Evolutionary conservation across 805 yeast genomes (phyloP).

Genomic region (Dipodascus albidus): DNA sequence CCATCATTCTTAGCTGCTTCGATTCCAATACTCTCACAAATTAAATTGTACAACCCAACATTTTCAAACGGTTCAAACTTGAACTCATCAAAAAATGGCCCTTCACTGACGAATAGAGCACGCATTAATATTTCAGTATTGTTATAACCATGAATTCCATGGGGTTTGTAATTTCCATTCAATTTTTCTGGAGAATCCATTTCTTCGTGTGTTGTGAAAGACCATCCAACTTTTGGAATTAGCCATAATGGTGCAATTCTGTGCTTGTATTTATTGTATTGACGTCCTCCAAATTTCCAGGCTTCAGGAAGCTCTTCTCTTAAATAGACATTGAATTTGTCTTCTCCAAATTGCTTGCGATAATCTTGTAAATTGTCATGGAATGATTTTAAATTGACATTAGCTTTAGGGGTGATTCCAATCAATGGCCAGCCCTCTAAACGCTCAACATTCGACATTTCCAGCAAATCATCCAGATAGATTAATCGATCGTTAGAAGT

Average conservation of each 20-base stretch:
- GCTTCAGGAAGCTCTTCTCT: conserved; percentile 43
- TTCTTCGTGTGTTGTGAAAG: conserved; percentile 49
- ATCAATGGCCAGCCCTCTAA: conserved; percentile 80
- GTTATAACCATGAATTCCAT: conserved; percentile 80
- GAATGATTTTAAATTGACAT: conserved; percentile 33
- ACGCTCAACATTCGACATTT: conserved; percentile 42
- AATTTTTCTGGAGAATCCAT: conserved; percentile 33
- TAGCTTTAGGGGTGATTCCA: conserved; percentile 52
- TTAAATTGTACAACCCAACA: conserved; percentile 57
- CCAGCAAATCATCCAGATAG: conserved; percentile 61
- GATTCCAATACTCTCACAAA: conserved; percentile 52
- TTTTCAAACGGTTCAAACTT: conserved; percentile 57
- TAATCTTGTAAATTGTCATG: conserved; percentile 20
- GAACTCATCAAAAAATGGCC: conserved; percentile 54
- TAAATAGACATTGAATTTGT: conserved; percentile 31
- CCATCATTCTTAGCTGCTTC: conserved; percentile 55
- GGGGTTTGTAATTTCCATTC: conserved; percentile 41
- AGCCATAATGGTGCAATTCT: conserved; percentile 82
- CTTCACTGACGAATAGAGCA: conserved; percentile 66
- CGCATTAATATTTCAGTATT: conserved; percentile 72
- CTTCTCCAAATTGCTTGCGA: conserved; percentile 21
- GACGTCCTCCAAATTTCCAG: conserved; percentile 43
- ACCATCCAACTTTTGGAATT: conserved; percentile 73
- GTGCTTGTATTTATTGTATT: conserved; percentile 30
- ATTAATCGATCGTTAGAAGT: conserved; percentile 59